phyloP scores from a whole-genome alignment of 2,329 filamentous ascomycete genomes.

The Xylariaceae sp. region DNA sequence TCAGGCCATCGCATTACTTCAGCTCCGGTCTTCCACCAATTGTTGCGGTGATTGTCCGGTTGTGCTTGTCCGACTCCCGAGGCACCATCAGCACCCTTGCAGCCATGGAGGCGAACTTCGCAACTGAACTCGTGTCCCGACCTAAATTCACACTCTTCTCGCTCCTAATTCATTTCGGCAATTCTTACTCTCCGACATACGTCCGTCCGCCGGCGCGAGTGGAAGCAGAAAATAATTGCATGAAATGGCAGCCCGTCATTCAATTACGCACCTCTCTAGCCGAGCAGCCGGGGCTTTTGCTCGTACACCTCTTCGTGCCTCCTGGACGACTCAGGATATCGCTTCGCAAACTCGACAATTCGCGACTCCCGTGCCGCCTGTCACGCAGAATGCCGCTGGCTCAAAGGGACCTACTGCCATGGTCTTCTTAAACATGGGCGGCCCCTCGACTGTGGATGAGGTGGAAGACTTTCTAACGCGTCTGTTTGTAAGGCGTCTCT shows the following conservation, averaged over 20 bases:
- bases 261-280: conserved; percentile 37
- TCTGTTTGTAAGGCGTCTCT: conserved; percentile 66
- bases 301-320: conserved; percentile 23
- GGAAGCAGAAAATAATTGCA: conserved; percentile 1
- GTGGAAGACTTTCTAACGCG: conserved; percentile 86
- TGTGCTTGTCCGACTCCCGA: too few relatives aligned
- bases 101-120: conserved; percentile 17
- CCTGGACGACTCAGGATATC: conserved; percentile 23
- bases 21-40: too few relatives aligned
- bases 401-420: conserved; percentile 86
- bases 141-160: not conserved
- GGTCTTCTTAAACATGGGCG: conserved; percentile 99
- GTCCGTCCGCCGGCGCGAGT: not conserved
- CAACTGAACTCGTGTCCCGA: conserved; percentile 1
- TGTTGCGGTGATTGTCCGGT: too few relatives aligned
- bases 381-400: conserved; percentile 69
- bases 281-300: conserved; percentile 28
- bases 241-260: conserved; percentile 41
- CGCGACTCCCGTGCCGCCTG: conserved; percentile 67
- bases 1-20: too few relatives aligned
- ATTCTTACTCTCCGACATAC: not conserved
- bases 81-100: too few relatives aligned
- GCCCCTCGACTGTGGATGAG: conserved; percentile 81
- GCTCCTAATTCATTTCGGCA: not conserved
- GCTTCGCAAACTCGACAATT: conserved; percentile 42